Evolutionary conservation across 306 rosid species (phyloP), one percentile per base, ranked within the genome.

Genomic region (Pyrus communis): DNA sequence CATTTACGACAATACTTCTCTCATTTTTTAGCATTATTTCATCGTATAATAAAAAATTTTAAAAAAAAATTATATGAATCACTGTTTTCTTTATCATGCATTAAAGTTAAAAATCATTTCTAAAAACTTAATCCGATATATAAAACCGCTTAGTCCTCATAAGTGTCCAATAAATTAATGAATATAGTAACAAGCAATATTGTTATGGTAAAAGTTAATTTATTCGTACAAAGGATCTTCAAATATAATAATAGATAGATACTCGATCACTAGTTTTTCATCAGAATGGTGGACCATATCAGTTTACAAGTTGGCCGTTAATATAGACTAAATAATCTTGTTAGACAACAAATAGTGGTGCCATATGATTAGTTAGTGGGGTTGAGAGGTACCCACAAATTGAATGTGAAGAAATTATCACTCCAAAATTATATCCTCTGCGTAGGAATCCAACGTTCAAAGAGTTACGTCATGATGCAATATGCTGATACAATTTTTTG

Each of bases 251-350:
- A 49, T 0, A 35, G 15, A 38, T 49, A 58, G 60, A 49, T 9
- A 42, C 5, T 2, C 15, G 42, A n/a, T 45, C 67, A 33, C 68
- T 30, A 35, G 11, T 46, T 8, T 69, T 69, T 73, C 82, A 80
- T 63, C 43, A 21, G 28, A 76, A 82, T 81, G 31, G 77, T 42
- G 87, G 91, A 73, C 87, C 93, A 87, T 10, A 57, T 42, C 27
- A 35, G 15, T 66, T 35, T 21, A 9, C 18, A 66, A 66, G 19
- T 31, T 35, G 30, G 70, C 25, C 70, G 70, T 35, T 66, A 35
- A 66, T 66, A 35, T 35, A 21, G 70, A 35, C 51, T 66, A 66
- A 35, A 66, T 21, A 35, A 33, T 33, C 11, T 65, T 33, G 15
- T 33, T 35, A 65, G 70, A 65, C 70, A 19, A 65, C 4, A 65